phyloP scores from a whole-genome alignment of 2,329 filamentous ascomycete genomes.

The Apiospora koreana region DNA sequence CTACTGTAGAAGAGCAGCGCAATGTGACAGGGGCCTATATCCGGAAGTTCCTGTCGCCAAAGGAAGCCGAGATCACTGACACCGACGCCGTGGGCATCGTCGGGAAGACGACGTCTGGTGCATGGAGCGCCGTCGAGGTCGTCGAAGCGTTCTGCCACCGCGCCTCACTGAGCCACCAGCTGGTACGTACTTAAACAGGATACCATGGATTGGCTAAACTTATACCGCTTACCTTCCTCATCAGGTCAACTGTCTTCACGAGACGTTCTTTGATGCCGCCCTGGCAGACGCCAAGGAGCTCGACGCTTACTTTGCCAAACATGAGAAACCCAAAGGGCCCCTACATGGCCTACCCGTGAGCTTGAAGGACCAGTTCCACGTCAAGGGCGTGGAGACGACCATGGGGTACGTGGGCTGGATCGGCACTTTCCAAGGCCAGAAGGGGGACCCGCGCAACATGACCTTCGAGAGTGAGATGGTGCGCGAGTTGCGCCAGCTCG shows the following conservation, averaged over 20 bases:
- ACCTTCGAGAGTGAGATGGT: conserved; percentile 15
- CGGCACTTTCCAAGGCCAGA: conserved; percentile 10
- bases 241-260: conserved; percentile 11
- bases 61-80: conserved; percentile 12
- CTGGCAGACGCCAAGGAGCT: conserved; percentile 10
- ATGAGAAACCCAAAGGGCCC: conserved; percentile 12
- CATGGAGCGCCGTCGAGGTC: conserved; percentile 10
- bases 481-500: conserved; percentile 13
- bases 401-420: conserved; percentile 26
- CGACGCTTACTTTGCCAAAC: background rate
- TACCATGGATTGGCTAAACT: background rate
- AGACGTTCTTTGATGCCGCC: conserved; percentile 12
- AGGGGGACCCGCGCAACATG: conserved; percentile 5
- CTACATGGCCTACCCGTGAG: conserved; percentile 28
- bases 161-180: conserved; percentile 10
- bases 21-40: conserved; percentile 10
- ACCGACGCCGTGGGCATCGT: background rate
- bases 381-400: conserved; percentile 25
- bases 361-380: conserved; percentile 29
- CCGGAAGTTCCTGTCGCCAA: background rate
- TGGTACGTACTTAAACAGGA: background rate
- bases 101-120: background rate
- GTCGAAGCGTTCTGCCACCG: conserved; percentile 14
- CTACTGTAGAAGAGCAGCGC: conserved; percentile 10
- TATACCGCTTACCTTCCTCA: background rate